Evolutionary conservation across 139 green algal genomes (phyloP).

Genomic region (Spirogloea muscicola): DNA sequence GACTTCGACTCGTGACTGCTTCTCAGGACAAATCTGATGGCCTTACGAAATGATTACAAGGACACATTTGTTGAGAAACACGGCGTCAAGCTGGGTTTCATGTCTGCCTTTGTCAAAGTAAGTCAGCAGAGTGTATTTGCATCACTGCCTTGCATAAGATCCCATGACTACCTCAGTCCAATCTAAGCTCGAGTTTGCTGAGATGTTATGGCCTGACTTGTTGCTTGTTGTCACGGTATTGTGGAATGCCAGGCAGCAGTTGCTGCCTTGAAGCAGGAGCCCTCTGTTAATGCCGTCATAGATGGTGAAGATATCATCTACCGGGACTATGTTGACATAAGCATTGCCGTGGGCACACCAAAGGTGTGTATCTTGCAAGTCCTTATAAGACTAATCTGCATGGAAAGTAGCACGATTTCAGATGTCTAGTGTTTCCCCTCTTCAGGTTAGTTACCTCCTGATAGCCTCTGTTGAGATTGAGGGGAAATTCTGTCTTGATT

Average conservation of each 20-base stretch:
- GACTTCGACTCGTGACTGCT: too few species aligned
- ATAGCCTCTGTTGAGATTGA: too few species aligned
- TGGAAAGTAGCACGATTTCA: too few species aligned
- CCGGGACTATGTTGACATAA: slow-evolving; percentile 78
- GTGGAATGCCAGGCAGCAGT: slow-evolving; percentile 43
- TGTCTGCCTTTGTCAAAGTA: slow-evolving; percentile 96
- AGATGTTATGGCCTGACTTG: not conserved
- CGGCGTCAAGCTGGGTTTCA: slow-evolving; percentile 98
- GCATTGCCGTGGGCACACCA: slow-evolving; percentile 89
- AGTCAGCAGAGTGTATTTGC: too few species aligned
- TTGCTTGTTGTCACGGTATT: too few species aligned
- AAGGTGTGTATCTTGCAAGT: slow-evolving; percentile 39
- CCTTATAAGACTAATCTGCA: slow-evolving; percentile 4
- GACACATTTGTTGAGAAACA: slow-evolving; percentile 93
- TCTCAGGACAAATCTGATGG: slow-evolving; percentile 64
- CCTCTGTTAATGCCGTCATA: slow-evolving; percentile 91
- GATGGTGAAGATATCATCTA: slow-evolving; percentile 95
- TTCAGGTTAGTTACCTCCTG: too few species aligned
- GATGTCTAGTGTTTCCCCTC: too few species aligned
- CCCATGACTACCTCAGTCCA: not conserved
- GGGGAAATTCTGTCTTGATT: too few species aligned
- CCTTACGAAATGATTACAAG: slow-evolving; percentile 65
- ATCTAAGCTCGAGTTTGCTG: too few species aligned
- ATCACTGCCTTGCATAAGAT: too few species aligned
- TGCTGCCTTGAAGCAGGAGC: slow-evolving; percentile 78